These are phyloP conservation scores for Barnettozyma sp. DNA, from an alignment of 805 yeast genomes.

Conservation along the genomic window DNA sequence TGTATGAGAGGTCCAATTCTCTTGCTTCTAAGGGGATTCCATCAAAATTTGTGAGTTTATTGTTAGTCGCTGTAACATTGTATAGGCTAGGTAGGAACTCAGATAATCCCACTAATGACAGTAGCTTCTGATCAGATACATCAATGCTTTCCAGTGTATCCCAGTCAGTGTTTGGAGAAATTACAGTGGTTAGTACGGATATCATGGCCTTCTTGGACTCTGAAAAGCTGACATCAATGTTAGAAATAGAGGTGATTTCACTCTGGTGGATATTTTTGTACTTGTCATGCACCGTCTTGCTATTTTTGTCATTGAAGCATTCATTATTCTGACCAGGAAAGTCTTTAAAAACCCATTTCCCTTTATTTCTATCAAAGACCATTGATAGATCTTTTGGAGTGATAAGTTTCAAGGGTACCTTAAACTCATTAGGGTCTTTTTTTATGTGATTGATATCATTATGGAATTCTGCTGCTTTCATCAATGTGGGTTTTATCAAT, in stretches of 20 bases:
- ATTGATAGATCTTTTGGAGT: constrained; percentile 22
- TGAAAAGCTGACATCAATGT: constrained; percentile 36
- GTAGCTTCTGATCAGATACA: constrained; percentile 28
- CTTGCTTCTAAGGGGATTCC: constrained; percentile 17
- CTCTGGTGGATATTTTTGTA: constrained; percentile 26
- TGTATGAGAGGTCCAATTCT: constrained; percentile 12
- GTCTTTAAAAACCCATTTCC: constrained; percentile 17
- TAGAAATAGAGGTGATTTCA: constrained; percentile 13
- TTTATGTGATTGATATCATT: no score
- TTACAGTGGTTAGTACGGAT: constrained; percentile 34
- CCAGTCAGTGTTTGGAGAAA: constrained; percentile 35
- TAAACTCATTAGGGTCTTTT: constrained; percentile 7
- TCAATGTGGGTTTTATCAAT: constrained; percentile 13
- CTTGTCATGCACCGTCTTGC: constrained; percentile 40
- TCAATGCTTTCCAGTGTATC: constrained; percentile 30
- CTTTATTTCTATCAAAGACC: constrained; percentile 15
- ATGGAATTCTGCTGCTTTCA: no score
- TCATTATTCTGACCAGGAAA: constrained; percentile 20
- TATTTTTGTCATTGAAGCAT: no score
- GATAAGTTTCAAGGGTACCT: constrained; percentile 15
- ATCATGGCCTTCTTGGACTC: constrained; percentile 36
- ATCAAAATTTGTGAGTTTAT: constrained; percentile 19
- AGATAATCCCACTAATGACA: constrained; percentile 34
- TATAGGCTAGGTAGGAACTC: constrained; percentile 33
- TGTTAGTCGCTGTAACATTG: constrained; percentile 11